Evolutionary conservation across 148 eudicot species (phyloP), one percentile per base, ranked within the genome.

Genomic region (Heliosperma pusillum): DNA sequence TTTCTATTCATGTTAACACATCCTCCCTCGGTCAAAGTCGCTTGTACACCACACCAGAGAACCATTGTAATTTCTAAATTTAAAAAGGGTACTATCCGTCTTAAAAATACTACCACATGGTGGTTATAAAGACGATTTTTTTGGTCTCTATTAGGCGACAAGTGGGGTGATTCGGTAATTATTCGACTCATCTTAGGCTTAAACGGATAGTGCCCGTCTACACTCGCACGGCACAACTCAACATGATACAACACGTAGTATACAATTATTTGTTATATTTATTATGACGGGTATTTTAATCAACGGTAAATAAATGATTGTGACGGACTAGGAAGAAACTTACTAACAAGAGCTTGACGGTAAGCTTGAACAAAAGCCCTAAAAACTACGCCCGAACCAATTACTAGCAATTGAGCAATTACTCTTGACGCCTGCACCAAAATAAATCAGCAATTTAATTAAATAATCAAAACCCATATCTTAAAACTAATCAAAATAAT

Each of bases 361-460:
- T 91, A 91, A 71, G 92, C 96, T 83, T 88, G 92, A 77, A 80
- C 87, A 73, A 88, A 29, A 69, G 89, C 92, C 84, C 96, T 84
- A 62, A 81, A 60, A 73, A 91, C 56, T 50, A 88, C 74, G 15
- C 92, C 92, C 67, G 92, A 87, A 30, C 90, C 92, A 88, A 90
- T 75, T 10, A 90, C 83, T 10, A 88, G 42, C 47, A 90, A 29
- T 25, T 90, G 82, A 20, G 90, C 90, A 52, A 90, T 68, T 55
- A 90, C 78, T 74, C 78, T 90, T 56, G 90, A 88, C 42, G 92
- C 92, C 96, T 91, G 83, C 74, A 72, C 10, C 55, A 50, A 13
- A 50, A 50, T 11, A 50, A 50, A 50, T 11, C 55, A 50, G 12
- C 55, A 50, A 50, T 7, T 11, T 3, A 3, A 50, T 17, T 12